Base-by-base conservation (phyloP, 2,329 filamentous ascomycete species). In the Colletotrichum paranaense region DNA sequence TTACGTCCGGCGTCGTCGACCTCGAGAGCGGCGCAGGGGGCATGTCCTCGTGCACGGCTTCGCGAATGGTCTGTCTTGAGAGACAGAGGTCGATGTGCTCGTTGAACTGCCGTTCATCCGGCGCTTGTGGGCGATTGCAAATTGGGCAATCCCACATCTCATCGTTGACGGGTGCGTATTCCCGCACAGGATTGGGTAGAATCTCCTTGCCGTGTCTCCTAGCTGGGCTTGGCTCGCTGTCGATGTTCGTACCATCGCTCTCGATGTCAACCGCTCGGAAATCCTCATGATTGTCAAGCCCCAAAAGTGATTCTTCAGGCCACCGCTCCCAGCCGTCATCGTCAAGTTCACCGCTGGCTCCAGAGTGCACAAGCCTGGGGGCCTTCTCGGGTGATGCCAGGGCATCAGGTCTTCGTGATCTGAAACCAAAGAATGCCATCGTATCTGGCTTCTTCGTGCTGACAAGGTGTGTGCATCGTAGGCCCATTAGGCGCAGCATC, bases 61-160 rank as follows among this genome's bases (percentile, higher is more conserved):
- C 94, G 58, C 92, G 92, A 77, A 99, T 98, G 0, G 95, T 94
- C 78, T 94, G 91, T 68, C 92, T 88, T 0, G 95, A 98, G 1
- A 99, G 88, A 81, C 97, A 99, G 9, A 93, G 89, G 80, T 99
- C 97, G 64, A 99, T 95, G 79, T 99, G 97, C 69, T 93, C 90
- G 77, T 99, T 99, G 83, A 98, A 97, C 0, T 84, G 85, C 58
- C 88, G 88, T 80, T 98, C 95, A 62, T 96, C 88, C 0, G 95
- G 90, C 0, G 86, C 79, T 78, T 98, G 95, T 0, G 94, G 92
- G 19, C 92, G 87, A n/a, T 86, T 84, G 81, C 97, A 99, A 57
- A 98, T 94, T 0, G 97, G 97, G 81, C 97, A 99, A 49, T 92
- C 88, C 95, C 95, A 98, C 81, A 86, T 87, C 59, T 91, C 86